Evolutionary conservation across 257 asterid species (phyloP), one percentile per base, ranked within the genome.

Genomic region (Plantago ovata): DNA sequence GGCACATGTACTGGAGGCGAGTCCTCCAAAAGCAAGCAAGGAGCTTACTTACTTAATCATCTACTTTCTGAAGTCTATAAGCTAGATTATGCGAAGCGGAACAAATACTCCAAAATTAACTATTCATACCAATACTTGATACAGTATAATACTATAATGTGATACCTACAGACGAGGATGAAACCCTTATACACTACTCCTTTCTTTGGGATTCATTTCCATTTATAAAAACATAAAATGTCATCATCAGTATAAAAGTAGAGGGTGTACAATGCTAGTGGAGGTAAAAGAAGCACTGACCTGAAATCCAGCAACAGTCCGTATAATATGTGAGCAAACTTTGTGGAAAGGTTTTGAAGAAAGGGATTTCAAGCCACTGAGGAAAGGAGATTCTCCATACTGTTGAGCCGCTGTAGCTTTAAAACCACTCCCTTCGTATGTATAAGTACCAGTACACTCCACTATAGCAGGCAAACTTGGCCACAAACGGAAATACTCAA

Each of bases 351-450:
- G 96, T 72, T 88, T 85, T 6, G 95, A 85, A 38, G 95, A 75
- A 48, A 88, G 71, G 59, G 91, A 79, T 63, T 83, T 88, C 56
- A 88, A 72, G 78, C 96, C 95, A 41, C 86, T 83, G 66, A 88
- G 87, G 55, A 88, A 88, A 53, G 96, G 95, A 62, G 96, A 88
- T 64, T 84, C 91, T 76, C 96, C 96, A 58, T 85, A 88, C 71
- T 88, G 96, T 71, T 88, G 96, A 9, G 96, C 95, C 48, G 96
- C 96, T 48, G 95, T 88, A 50, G 95, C 96, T 79, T 77, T 88
- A 76, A 88, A 85, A 9, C 96, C 96, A 75, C 96, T 88, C 64
- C 96, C 96, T 83, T 88, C 96, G 19, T 88, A 88, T 16, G 82
- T 76, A 61, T 88, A 85, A 23, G 90, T 81, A 58, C 95, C 96